Conservation (phyloP, 2,329 filamentous ascomycete genomes). For the Neocatenulostroma microsporum region DNA sequence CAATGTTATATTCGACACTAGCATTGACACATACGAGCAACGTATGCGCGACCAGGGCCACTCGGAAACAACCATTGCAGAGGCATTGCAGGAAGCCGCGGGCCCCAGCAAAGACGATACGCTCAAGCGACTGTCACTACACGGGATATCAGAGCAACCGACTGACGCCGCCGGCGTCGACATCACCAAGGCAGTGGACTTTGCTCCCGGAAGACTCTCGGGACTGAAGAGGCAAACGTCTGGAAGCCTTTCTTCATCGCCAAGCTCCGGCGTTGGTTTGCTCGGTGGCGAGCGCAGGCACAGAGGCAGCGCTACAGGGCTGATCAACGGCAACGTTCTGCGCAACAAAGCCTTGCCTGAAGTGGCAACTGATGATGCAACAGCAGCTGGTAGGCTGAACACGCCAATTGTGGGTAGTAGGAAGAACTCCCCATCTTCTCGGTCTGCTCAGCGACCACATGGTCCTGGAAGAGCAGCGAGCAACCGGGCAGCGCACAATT, state of each 20-base stretch:
- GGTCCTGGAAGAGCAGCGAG: conserved; percentile 14
- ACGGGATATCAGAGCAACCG: conserved; percentile 4
- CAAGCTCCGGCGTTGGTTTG: conserved; percentile 25
- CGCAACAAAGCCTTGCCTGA: conserved; percentile 55
- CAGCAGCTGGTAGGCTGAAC: conserved; percentile 58
- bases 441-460: conserved; percentile 16
- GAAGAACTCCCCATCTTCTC: conserved; percentile 22
- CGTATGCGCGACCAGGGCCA: conserved; percentile 27
- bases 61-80: conserved; percentile 60
- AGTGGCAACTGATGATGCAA: conserved; percentile 55
- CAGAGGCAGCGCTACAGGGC: conserved; percentile 51
- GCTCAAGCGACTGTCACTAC: conserved; percentile 7
- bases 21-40: conserved; percentile 45
- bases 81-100: conserved; percentile 75
- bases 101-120: conserved; percentile 3
- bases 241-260: conserved; percentile 29
- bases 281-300: conserved; percentile 33
- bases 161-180: not conserved
- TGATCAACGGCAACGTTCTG: conserved; percentile 51
- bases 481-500: conserved; percentile 54
- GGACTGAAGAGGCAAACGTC: conserved; percentile 17
- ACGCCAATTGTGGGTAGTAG: conserved; percentile 32
- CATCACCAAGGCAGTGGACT: conserved; percentile 1
- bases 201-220: conserved; percentile 8
- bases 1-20: conserved; percentile 87